Evolutionary conservation across 306 rosid species (phyloP).

Genomic region (Vigna hirtella): DNA sequence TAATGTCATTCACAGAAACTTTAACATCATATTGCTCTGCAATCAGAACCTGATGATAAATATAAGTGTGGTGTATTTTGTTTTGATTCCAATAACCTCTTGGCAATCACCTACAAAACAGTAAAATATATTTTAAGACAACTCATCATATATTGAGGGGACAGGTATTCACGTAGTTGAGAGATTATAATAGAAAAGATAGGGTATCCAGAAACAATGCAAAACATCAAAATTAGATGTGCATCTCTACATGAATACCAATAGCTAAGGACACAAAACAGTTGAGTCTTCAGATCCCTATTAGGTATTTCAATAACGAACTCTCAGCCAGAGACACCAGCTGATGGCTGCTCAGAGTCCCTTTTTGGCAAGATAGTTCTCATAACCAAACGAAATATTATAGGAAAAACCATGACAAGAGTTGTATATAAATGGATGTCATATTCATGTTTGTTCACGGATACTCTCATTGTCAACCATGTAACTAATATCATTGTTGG

Average conservation of each 20-base stretch:
- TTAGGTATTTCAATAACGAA: constrained; percentile 30
- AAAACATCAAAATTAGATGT: constrained; percentile 24
- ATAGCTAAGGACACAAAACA: constrained; percentile 3
- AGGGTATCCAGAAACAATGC: constrained; percentile 5
- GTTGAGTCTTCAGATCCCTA: constrained; percentile 4
- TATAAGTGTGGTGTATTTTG: constrained; percentile 90
- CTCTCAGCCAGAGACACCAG: constrained; percentile 25
- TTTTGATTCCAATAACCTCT: constrained; percentile 88
- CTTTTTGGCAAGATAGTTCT: constrained; percentile 29
- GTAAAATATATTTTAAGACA: constrained; percentile 25
- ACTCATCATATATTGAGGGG: constrained; percentile 12
- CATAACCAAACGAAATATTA: no score
- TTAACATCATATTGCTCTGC: constrained; percentile 89
- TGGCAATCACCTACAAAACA: constrained; percentile 84
- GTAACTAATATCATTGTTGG: no score
- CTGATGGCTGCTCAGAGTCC: constrained; percentile 18
- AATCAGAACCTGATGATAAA: constrained; percentile 77
- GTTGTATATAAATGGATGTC: no score
- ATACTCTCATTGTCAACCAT: no score
- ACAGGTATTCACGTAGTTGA: constrained; percentile 10
- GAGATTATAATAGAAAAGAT: constrained; percentile 28
- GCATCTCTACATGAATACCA: constrained; percentile 22
- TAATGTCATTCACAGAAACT: constrained; percentile 97
- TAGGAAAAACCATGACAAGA: no score
- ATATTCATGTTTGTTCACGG: no score